Conservation (phyloP, 2,329 filamentous ascomycete species). For the Hypomyces rosellus region DNA sequence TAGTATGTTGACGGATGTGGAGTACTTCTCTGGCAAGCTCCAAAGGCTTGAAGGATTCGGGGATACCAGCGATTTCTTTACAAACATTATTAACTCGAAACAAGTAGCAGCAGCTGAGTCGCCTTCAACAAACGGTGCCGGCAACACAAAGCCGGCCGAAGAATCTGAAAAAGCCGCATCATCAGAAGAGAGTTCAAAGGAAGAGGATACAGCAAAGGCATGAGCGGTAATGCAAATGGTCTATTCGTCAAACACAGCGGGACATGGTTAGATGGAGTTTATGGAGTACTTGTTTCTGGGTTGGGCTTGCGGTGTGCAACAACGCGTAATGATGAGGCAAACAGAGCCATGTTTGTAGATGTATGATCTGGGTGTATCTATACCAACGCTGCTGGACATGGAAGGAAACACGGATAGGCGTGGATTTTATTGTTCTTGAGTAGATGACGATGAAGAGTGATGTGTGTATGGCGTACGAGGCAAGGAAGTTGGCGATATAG, state of each 20-base stretch:
- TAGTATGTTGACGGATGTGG: conserved; percentile 71
- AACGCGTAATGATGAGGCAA: neutral
- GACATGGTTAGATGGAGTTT: conserved; percentile 7
- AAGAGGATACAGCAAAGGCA: neutral
- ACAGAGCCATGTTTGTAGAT: neutral
- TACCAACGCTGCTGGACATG: no score
- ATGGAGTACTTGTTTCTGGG: neutral
- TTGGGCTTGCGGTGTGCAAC: neutral
- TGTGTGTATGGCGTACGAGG: no score
- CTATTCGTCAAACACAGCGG: neutral
- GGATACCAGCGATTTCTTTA: conserved; percentile 63
- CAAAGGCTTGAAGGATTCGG: conserved; percentile 74
- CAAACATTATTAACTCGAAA: conserved; percentile 59
- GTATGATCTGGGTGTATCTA: neutral
- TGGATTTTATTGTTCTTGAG: no score
- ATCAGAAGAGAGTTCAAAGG: conserved; percentile 5
- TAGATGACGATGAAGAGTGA: no score
- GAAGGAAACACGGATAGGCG: no score
- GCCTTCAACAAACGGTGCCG: conserved; percentile 12
- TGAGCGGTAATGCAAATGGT: neutral
- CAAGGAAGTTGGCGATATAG: no score
- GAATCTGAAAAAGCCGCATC: conserved; percentile 13
- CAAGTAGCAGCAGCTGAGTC: conserved; percentile 27
- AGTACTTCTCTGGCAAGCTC: conserved; percentile 64
- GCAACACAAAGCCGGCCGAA: conserved; percentile 12